Evolutionary conservation across 2,329 filamentous ascomycete species (phyloP), one percentile per base, ranked within the genome.

Genomic region (Cladosporium sp.): DNA sequence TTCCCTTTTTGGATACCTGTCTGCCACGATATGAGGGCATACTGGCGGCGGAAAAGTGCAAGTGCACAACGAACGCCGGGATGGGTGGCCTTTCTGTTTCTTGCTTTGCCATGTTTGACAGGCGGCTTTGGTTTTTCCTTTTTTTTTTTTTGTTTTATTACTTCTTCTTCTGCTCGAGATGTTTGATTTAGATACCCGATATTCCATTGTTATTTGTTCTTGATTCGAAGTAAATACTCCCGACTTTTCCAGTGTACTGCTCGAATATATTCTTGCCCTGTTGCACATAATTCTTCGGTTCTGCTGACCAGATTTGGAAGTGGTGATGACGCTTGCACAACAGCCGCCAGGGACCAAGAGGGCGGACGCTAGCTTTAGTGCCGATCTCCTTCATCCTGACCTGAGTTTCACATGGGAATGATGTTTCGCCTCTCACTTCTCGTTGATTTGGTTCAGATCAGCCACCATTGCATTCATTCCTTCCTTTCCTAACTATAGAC

Each of bases 121-220:
- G 28, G 31, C 26, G 52, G 26, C 18, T 55, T 28, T 3, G 40
- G 44, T 18, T 35, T 37, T 62, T 26, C 23, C 12, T 35, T 35
- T 35, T 35, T 10, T 35, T 49, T 8, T 33, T 62, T 26, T 21
- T 40, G 18, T 62, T 52, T 53, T 33, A 14, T 55, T 40, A 21
- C 49, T 31, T 55, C 37, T 21, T 31, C 21, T 60, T 60, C 35
- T 60, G 55, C 26, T 53, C 16, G 37, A 62, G 28, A 62, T 50
- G 46, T 35, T 21, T 52, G 59, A 62, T 29, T 52, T 62, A 62
- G 59, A 62, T 62, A 62, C 59, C 59, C 59, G 59, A 57, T 26
- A 57, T 35, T 57, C 21, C 55, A 57, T 57, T 57, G 18, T 40
- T 57, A 40, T 40, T 57, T 33, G 55, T 35, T 46, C 8, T 23